Evolutionary conservation across 140 eudicot genomes (phyloP), one percentile per base, ranked within the genome.

Genomic region (Flaveria floridana): DNA sequence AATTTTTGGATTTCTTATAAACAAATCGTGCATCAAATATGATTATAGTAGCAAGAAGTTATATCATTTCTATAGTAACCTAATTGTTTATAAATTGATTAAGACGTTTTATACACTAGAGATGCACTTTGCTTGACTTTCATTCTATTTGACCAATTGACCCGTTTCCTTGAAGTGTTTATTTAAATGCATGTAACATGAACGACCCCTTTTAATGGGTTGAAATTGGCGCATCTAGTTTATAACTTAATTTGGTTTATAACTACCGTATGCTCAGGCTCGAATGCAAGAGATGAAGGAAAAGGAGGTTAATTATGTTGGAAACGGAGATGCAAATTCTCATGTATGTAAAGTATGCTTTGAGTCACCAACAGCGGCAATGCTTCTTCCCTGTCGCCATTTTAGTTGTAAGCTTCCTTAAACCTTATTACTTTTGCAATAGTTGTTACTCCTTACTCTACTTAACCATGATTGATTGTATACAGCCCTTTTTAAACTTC

Each of bases 321-420:
- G 88, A 34, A 94, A 90, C 42, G 97, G 95, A 74, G 99, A 94
- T 78, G 78, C 84, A 55, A 88, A 88, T 84, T 90, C 99, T 65
- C 97, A 90, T 76, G 85, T 88, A 52, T 94, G 97, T 84, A 94
- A 94, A 90, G 88, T 94, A 71, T 94, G 99, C 76, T 94, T 88
- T 13, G 99, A 94, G 78, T 88, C 95, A 62, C 83, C 99, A 4
- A 88, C 97, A 21, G 77, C 99, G 13, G 84, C 97, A 6, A 94
- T 94, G 88, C 99, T 94, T 88, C 97, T 94, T 78, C 99, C 99
- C 47, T 94, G 99, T 72, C 89, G 97, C 15, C 99, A 94, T 88
- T 94, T 94, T 82, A 85, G 97, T 75, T 84, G 99, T 94, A 83
- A 84, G 99, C 80, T 81, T 14, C 64, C 57, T 73, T 3, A 61